Percentiles rank a stretch among this genome's conserved stretches.
These are phyloP conservation scores for Ustilago cynodontis DNA, from an alignment of 1,284 basidiomycete species.

Conservation along the genomic window DNA sequence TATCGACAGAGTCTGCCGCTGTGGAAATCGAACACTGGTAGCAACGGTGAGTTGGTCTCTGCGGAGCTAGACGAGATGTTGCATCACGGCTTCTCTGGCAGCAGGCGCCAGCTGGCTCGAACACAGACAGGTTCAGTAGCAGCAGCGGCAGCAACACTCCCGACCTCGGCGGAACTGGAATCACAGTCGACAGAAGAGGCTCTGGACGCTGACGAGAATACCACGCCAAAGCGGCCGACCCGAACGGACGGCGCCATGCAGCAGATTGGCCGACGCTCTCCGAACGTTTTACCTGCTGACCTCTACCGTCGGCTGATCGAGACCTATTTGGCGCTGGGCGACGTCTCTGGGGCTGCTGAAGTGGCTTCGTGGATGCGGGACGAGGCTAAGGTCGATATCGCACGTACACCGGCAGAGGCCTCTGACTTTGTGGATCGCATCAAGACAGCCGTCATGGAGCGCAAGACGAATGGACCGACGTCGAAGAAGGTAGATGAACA, in stretches of 20 bases:
- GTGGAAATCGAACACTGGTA: constrained; percentile 27
- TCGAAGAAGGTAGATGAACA: neutral
- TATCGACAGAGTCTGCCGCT: constrained; percentile 23
- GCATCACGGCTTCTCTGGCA: constrained; percentile 7
- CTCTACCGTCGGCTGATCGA: constrained; percentile 40
- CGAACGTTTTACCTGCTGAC: constrained; percentile 30
- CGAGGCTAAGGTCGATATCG: constrained; percentile 39
- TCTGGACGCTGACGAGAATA: neutral
- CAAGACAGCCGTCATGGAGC: constrained; percentile 24
- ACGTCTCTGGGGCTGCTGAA: constrained; percentile 41
- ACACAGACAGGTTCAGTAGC: constrained; percentile 10
- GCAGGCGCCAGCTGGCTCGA: neutral
- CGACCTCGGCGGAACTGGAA: constrained; percentile 5
- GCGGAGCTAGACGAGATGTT: constrained; percentile 33
- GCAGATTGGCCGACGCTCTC: constrained; percentile 2
- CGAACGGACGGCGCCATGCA: constrained; percentile 10
- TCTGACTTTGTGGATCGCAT: constrained; percentile 32
- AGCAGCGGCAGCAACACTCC: constrained; percentile 16
- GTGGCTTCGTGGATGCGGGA: constrained; percentile 54
- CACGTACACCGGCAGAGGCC: neutral
- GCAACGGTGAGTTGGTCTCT: constrained; percentile 24
- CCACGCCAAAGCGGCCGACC: too few relatives aligned
- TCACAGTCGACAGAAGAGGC: neutral
- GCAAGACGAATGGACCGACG: neutral
- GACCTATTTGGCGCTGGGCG: constrained; percentile 33